phyloP scores from a whole-genome alignment of 177 flowering plant genomes.

The Vitis hybrid region DNA sequence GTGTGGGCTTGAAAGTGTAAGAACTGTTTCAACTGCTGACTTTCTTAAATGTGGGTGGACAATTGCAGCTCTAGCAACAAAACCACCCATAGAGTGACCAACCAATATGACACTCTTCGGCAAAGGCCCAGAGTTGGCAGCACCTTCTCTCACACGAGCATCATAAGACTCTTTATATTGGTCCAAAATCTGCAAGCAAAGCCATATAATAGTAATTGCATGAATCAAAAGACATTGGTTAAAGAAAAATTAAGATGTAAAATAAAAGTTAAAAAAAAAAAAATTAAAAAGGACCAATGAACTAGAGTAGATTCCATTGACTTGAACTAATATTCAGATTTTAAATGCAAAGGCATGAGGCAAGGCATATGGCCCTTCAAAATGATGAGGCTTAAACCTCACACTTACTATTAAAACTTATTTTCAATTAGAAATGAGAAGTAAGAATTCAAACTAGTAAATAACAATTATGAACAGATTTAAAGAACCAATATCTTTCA shows the following conservation, averaged over 20 bases:
- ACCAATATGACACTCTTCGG: constrained; percentile 92
- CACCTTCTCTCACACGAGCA: constrained; percentile 70
- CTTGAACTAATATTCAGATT: too few relatives aligned
- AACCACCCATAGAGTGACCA: constrained; percentile 99
- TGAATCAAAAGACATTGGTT: too few relatives aligned
- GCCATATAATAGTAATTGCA: not conserved
- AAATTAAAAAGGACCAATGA: too few relatives aligned
- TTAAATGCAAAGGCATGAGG: too few relatives aligned
- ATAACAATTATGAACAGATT: too few relatives aligned
- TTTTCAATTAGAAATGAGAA: too few relatives aligned
- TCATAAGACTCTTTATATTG: constrained; percentile 78
- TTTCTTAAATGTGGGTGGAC: constrained; percentile 82
- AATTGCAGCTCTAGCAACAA: constrained; percentile 94
- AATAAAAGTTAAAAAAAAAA: not conserved
- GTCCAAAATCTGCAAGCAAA: constrained; percentile 71
- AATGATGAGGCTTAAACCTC: too few relatives aligned
- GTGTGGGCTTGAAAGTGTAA: constrained; percentile 95
- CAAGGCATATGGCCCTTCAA: too few relatives aligned
- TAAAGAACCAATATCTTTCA: too few relatives aligned
- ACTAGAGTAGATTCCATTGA: too few relatives aligned
- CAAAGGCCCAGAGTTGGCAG: constrained; percentile 52
- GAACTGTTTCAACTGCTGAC: constrained; percentile 82
- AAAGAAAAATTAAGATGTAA: not conserved
- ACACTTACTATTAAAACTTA: too few relatives aligned
- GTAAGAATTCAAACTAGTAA: too few relatives aligned